Conservation (phyloP, 768 basidiomycete species). For the Lactarius sanguifluus region DNA sequence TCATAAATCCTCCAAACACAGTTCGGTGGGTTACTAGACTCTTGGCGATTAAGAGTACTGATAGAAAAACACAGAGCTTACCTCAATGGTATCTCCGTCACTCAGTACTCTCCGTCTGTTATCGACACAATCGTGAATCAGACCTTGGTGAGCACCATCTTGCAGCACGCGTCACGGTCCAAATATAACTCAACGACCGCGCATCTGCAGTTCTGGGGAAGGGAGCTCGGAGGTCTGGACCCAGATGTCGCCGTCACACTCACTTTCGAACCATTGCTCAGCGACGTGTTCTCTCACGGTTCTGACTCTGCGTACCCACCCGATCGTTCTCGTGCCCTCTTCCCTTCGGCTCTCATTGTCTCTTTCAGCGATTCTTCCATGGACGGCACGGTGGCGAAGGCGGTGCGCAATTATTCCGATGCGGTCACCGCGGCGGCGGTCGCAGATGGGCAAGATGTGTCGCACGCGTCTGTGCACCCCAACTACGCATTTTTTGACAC, state of each 20-base stretch:
- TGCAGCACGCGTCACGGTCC: no score
- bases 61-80: not conserved
- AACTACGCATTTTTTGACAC: not conserved
- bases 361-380: not conserved
- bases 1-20: not conserved
- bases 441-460: not conserved
- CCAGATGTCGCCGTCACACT: not conserved
- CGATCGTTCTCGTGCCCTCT: not conserved
- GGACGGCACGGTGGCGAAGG: not conserved
- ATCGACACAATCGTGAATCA: slow-evolving; percentile 1
- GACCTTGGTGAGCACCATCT: not conserved
- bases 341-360: not conserved
- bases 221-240: not conserved
- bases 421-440: not conserved
- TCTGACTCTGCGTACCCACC: not conserved
- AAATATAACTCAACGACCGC: no score
- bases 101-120: not conserved
- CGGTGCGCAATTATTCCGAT: not conserved
- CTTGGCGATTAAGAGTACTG: not conserved
- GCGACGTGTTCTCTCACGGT: not conserved
- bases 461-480: not conserved
- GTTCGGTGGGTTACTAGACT: not conserved
- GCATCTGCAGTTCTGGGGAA: slow-evolving; percentile 4
- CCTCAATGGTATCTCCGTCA: not conserved
- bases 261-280: not conserved